These are phyloP conservation scores for Saccharomycopsis hybrid DNA, from an alignment of 1,139 yeast species.

Conservation along the genomic window DNA sequence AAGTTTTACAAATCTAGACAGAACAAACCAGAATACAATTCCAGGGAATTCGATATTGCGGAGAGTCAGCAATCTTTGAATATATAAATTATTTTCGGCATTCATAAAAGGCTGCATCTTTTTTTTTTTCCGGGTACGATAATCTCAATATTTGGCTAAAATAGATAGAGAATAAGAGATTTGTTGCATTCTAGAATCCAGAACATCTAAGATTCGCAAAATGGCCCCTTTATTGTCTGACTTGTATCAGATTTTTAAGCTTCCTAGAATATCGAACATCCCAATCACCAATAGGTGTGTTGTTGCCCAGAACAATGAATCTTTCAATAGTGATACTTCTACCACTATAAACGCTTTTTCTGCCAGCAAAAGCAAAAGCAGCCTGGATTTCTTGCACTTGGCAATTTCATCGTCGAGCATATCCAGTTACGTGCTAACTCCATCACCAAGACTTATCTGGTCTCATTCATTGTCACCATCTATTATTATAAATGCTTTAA, in stretches of 20 bases:
- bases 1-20: too few species aligned
- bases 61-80: too few species aligned
- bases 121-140: too few species aligned
- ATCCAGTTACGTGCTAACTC: constrained; percentile 15
- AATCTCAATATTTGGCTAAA: too few species aligned
- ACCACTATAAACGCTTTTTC: neutral
- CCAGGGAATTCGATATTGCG: too few species aligned
- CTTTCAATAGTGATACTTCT: neutral
- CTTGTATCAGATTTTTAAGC: constrained; percentile 14
- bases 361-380: neutral
- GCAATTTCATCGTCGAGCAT: constrained; percentile 18
- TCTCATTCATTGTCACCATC: constrained; percentile 20
- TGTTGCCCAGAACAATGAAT: constrained; percentile 2
- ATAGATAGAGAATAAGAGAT: too few species aligned
- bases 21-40: too few species aligned
- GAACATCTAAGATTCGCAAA: too few species aligned
- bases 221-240: constrained; percentile 16
- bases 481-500: constrained; percentile 12
- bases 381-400: constrained; percentile 4
- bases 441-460: constrained; percentile 21
- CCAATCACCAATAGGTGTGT: constrained; percentile 13
- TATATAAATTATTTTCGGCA: too few species aligned
- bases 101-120: too few species aligned
- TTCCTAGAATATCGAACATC: constrained; percentile 19
- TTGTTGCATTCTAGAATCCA: too few species aligned